Conservation (phyloP, 1,284 basidiomycete genomes). For the Cerioporus squamosus region DNA sequence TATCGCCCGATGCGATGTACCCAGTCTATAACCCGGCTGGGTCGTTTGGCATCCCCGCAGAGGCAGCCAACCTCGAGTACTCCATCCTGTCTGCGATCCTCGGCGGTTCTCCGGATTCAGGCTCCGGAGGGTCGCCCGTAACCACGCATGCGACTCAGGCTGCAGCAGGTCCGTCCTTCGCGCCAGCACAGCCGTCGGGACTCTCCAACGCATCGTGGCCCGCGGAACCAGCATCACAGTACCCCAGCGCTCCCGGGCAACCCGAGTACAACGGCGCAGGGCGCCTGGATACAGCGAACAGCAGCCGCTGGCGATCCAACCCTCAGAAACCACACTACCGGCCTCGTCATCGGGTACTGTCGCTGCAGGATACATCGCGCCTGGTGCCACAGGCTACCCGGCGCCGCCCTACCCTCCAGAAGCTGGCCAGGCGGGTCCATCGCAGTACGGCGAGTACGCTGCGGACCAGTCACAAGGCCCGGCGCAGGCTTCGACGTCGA, state of each 20-base stretch:
- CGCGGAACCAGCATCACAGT: slow-evolving; percentile 36
- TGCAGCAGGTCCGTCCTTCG: slow-evolving; percentile 22
- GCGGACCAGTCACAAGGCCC: slow-evolving; percentile 15
- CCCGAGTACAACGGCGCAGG: slow-evolving; percentile 2
- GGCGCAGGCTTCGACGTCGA: slow-evolving; percentile 4
- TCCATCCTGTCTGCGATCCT: slow-evolving; percentile 92
- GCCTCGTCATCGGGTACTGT: slow-evolving; percentile 14
- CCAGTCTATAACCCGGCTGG: slow-evolving; percentile 32
- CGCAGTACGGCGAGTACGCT: slow-evolving; percentile 20
- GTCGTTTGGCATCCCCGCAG: slow-evolving; percentile 71
- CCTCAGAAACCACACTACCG: slow-evolving; percentile 41
- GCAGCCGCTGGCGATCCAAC: slow-evolving; percentile 43
- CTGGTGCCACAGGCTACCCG: slow-evolving; percentile 12
- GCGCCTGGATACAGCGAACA: slow-evolving; percentile 25
- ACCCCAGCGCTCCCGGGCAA: not conserved
- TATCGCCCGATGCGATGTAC: slow-evolving; percentile 59
- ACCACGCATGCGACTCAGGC: slow-evolving; percentile 30
- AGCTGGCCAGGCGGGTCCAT: slow-evolving; percentile 1
- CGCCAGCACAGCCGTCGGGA: slow-evolving; percentile 20
- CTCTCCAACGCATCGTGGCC: slow-evolving; percentile 49
- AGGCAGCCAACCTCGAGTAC: slow-evolving; percentile 90
- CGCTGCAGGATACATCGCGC: slow-evolving; percentile 22
- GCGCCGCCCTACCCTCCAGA: not conserved
- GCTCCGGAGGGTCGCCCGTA: slow-evolving; percentile 44
- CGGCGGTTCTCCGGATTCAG: slow-evolving; percentile 68